Percentiles rank a stretch among this genome's conserved stretches.
Evolutionary conservation across 441 rosid species (phyloP).

Genomic region (Croton setiger): DNA sequence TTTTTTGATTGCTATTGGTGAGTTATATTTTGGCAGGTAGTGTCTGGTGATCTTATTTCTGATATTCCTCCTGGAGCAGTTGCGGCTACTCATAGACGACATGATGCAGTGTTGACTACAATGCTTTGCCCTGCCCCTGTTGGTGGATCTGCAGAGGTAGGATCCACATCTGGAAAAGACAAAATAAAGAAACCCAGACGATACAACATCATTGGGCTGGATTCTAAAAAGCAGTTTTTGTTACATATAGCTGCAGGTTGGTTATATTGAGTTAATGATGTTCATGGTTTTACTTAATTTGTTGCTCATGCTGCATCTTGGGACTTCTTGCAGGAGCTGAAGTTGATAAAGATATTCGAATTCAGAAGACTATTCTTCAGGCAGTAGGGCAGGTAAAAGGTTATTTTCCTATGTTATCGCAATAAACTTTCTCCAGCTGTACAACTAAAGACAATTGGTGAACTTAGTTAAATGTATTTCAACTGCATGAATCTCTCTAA

Average conservation of each 20-base stretch:
- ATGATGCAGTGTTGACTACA: conserved; percentile 80
- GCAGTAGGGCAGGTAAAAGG: conserved; percentile 80
- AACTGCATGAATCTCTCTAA: conserved; percentile 2
- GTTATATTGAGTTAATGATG: conserved; percentile 14
- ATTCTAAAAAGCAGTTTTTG: conserved; percentile 66
- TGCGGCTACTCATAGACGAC: conserved; percentile 88
- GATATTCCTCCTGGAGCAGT: conserved; percentile 92
- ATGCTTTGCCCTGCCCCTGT: conserved; percentile 88
- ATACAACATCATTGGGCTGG: conserved; percentile 76
- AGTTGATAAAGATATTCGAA: conserved; percentile 71
- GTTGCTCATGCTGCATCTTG: conserved; percentile 20
- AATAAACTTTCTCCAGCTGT: not conserved
- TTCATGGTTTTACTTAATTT: conserved; percentile 18
- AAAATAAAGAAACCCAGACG: conserved; percentile 79
- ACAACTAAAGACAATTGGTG: conserved; percentile 3
- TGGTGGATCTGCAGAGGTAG: conserved; percentile 72
- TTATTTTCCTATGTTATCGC: conserved; percentile 12
- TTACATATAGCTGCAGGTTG: conserved; percentile 82
- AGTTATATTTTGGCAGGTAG: conserved; percentile 50
- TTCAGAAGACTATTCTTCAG: conserved; percentile 66
- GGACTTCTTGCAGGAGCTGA: conserved; percentile 52
- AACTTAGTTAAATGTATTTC: not conserved
- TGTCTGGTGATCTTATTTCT: conserved; percentile 98
- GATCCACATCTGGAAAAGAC: conserved; percentile 73
- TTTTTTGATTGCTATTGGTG: conserved; percentile 14